These are phyloP conservation scores for Corymbia citriodora DNA, from an alignment of 441 rosid genomes.

Conservation along the genomic window DNA sequence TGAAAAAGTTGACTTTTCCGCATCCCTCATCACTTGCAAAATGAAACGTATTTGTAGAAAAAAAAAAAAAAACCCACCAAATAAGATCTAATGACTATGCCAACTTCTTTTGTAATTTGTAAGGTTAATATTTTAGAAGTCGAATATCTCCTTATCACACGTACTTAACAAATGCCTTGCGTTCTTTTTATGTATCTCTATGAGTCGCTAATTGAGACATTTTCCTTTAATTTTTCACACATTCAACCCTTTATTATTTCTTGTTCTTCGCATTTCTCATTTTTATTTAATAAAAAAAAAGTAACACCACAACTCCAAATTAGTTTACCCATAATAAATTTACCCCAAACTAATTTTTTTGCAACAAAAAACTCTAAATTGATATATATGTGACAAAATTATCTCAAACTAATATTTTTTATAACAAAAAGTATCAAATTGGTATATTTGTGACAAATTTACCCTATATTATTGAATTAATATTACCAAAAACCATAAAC, in stretches of 20 bases:
- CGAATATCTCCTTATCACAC: not conserved
- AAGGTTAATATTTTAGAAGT: not conserved
- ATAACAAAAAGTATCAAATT: no score
- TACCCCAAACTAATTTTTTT: no score
- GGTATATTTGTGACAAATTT: no score
- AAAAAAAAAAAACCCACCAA: not conserved
- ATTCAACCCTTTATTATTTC: not conserved
- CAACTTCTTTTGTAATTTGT: not conserved
- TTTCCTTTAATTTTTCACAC: not conserved
- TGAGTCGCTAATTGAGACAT: not conserved
- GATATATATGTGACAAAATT: no score
- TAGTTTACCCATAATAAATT: no score
- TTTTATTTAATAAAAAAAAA: not conserved
- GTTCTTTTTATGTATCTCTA: not conserved
- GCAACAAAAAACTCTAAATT: no score
- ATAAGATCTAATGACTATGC: not conserved
- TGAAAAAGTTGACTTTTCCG: not conserved
- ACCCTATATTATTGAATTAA: no score
- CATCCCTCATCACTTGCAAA: not conserved
- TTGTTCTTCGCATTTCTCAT: not conserved
- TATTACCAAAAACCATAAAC: no score
- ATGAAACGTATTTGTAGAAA: not conserved
- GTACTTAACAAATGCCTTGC: not conserved
- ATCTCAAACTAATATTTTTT: no score
- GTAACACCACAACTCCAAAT: no score